Evolutionary conservation across 177 flowering plant species (phyloP).

Genomic region (Telopea speciosissima): DNA sequence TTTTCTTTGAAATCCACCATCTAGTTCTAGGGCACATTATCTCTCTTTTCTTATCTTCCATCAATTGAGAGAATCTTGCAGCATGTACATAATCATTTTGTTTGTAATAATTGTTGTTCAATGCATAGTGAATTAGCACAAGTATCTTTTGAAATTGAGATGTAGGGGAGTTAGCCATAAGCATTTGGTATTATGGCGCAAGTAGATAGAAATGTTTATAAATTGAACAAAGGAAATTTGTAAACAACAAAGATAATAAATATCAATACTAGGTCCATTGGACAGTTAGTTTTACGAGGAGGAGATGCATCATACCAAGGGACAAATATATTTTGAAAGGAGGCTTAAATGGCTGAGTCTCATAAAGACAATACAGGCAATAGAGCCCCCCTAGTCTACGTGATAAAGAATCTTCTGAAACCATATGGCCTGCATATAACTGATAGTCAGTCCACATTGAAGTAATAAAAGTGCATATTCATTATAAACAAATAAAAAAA

Average conservation of each 20-base stretch:
- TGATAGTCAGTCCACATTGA: neutral
- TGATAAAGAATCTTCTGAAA: slow-evolving; percentile 41
- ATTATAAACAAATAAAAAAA: too few relatives aligned
- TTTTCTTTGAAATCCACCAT: too few relatives aligned
- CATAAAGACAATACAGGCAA: slow-evolving; percentile 83
- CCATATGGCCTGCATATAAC: slow-evolving; percentile 53
- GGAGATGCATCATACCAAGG: slow-evolving; percentile 38
- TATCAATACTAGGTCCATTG: neutral
- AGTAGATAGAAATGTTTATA: neutral
- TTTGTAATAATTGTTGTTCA: too few relatives aligned
- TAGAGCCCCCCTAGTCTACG: slow-evolving; percentile 77
- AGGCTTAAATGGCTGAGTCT: slow-evolving; percentile 91
- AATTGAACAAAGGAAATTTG: too few relatives aligned
- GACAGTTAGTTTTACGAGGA: neutral
- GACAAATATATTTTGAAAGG: slow-evolving; percentile 70
- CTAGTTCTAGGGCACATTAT: too few relatives aligned
- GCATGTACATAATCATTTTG: too few relatives aligned
- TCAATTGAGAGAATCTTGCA: too few relatives aligned
- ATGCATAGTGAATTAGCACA: too few relatives aligned
- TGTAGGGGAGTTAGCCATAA: neutral
- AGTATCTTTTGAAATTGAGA: neutral
- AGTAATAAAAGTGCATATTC: too few relatives aligned
- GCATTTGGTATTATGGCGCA: neutral
- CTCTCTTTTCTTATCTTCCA: too few relatives aligned
- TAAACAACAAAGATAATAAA: neutral